Conservation (phyloP, 2,329 filamentous ascomycete species). For the Torrubiella hemipterigena region DNA sequence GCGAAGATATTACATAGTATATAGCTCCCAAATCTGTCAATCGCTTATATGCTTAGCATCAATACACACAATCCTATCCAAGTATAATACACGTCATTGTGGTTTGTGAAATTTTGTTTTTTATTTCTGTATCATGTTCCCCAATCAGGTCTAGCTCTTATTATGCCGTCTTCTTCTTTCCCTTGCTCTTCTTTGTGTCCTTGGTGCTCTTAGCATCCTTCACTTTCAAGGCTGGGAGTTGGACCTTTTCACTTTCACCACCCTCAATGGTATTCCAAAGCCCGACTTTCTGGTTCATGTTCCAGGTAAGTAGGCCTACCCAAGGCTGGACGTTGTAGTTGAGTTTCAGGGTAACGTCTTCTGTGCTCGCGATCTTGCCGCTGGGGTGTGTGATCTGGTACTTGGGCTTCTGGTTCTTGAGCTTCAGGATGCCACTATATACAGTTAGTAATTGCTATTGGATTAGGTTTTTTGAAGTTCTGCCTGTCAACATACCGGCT, state of each 20-base stretch:
- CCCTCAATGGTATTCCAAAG: conserved; percentile 54
- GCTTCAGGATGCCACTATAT: conserved; percentile 56
- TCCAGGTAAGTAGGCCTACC: conserved; percentile 84
- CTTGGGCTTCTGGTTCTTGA: conserved; percentile 83
- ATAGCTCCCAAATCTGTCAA: too few relatives aligned
- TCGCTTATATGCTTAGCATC: too few relatives aligned
- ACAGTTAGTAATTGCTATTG: conserved; percentile 1
- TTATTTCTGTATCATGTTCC: background rate
- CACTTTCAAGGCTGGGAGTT: conserved; percentile 52
- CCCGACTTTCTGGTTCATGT: conserved; percentile 42
- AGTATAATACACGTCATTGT: too few relatives aligned
- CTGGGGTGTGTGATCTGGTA: conserved; percentile 92
- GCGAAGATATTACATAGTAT: too few relatives aligned
- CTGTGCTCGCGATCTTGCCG: conserved; percentile 61
- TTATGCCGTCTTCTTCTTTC: conserved; percentile 7
- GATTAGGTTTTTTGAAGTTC: background rate
- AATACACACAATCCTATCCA: too few relatives aligned
- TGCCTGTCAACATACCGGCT: conserved; percentile 29
- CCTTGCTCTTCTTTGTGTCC: conserved; percentile 15
- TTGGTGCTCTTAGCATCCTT: conserved; percentile 22
- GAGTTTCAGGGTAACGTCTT: conserved; percentile 65
- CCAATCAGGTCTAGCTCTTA: conserved; percentile 2
- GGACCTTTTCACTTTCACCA: conserved; percentile 53
- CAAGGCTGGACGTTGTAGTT: conserved; percentile 98
- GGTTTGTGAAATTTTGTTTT: conserved; percentile 7